phyloP scores from a whole-genome alignment of 176 grass and related monocot genomes.

The Juncus effusus region DNA sequence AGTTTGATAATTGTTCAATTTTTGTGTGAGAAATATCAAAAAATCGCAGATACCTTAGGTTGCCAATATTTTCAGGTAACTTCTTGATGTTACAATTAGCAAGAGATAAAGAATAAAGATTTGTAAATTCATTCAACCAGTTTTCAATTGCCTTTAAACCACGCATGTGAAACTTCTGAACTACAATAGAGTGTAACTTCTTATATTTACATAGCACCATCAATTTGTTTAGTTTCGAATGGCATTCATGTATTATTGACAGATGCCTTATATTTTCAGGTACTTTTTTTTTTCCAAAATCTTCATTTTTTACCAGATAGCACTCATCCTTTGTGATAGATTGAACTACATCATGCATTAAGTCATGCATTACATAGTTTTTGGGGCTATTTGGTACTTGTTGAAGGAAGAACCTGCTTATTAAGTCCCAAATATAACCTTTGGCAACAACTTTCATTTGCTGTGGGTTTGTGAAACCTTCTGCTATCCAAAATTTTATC shows the following conservation, averaged over 20 bases:
- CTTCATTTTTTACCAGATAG: slow-evolving; percentile 35
- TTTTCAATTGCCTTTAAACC: not conserved
- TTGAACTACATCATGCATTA: slow-evolving; percentile 49
- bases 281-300: not conserved
- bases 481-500: slow-evolving; percentile 46
- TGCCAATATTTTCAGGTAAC: slow-evolving; percentile 13
- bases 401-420: slow-evolving; percentile 39
- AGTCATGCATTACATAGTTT: slow-evolving; percentile 54
- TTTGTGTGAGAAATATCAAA: slow-evolving; percentile 5
- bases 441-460: slow-evolving; percentile 32
- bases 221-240: too few relatives aligned
- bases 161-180: not conserved
- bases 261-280: too few relatives aligned
- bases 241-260: too few relatives aligned
- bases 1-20: not conserved
- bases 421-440: slow-evolving; percentile 34
- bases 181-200: not conserved
- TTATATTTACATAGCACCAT: not conserved
- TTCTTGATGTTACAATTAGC: not conserved
- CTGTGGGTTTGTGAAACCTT: too few relatives aligned
- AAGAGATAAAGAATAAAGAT: not conserved
- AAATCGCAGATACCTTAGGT: slow-evolving; percentile 5
- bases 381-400: too few relatives aligned
- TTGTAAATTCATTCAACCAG: not conserved
- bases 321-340: slow-evolving; percentile 34